These are phyloP conservation scores for Leptoxyphium fumago DNA, from an alignment of 2,329 filamentous ascomycete genomes.

Conservation along the genomic window DNA sequence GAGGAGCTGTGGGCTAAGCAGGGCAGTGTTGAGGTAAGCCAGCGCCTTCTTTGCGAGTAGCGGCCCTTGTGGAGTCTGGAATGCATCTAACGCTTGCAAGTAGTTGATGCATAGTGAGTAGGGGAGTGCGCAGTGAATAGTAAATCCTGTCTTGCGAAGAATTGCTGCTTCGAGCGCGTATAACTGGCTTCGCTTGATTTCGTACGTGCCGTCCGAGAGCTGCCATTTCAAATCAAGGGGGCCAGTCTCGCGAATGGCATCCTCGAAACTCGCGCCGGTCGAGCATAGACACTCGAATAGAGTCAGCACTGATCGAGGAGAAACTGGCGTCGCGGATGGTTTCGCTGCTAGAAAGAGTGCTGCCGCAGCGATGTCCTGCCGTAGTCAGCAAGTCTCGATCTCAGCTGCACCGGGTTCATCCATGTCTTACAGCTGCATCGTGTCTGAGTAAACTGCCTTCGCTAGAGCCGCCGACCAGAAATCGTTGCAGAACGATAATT, in stretches of 20 bases:
- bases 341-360: conserved; percentile 71
- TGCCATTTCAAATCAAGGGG: conserved; percentile 26
- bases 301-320: conserved; percentile 67
- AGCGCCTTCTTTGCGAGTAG: conserved; percentile 51
- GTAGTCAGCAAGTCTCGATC: background rate
- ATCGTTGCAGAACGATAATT: conserved; percentile 66
- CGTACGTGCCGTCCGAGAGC: conserved; percentile 59
- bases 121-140: conserved; percentile 72
- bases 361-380: conserved; percentile 66
- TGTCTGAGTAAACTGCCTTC: conserved; percentile 34
- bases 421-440: conserved; percentile 35
- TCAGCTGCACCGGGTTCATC: background rate
- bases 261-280: conserved; percentile 41
- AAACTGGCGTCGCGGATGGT: conserved; percentile 60
- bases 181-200: conserved; percentile 47
- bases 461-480: conserved; percentile 49
- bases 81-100: conserved; percentile 70
- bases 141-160: conserved; percentile 61
- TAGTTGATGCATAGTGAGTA: conserved; percentile 83
- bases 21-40: conserved; percentile 68
- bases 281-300: conserved; percentile 72
- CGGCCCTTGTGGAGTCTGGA: conserved; percentile 28
- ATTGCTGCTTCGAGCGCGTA: conserved; percentile 65
- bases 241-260: conserved; percentile 17
- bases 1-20: conserved; percentile 75